Percentiles rank a stretch among this genome's conserved stretches.
These are phyloP conservation scores for Cucumis melo DNA, from an alignment of 306 rosid species.

Conservation along the genomic window DNA sequence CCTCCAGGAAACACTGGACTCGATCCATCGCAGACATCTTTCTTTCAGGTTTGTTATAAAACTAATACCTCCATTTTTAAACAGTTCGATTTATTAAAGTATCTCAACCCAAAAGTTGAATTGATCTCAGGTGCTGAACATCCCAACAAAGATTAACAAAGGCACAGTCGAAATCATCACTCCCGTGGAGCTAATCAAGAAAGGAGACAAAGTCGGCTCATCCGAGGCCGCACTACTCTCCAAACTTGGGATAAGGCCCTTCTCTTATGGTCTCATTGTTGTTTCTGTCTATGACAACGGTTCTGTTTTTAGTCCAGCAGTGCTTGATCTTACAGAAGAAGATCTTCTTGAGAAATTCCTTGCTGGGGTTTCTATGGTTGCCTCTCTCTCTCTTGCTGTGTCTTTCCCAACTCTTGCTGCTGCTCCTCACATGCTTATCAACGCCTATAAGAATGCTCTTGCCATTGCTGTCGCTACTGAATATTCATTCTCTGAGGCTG, in stretches of 20 bases:
- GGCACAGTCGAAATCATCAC: constrained; percentile 89
- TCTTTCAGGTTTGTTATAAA: constrained; percentile 57
- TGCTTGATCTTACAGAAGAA: constrained; percentile 72
- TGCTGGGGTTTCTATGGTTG: constrained; percentile 51
- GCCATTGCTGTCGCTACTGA: constrained; percentile 51
- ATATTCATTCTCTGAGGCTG: constrained; percentile 59
- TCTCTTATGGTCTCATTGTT: constrained; percentile 87
- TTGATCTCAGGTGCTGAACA: constrained; percentile 52
- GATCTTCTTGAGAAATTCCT: constrained; percentile 61
- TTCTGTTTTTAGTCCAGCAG: constrained; percentile 71
- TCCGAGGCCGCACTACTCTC: constrained; percentile 91
- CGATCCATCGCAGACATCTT: constrained; percentile 86
- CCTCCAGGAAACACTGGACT: constrained; percentile 96
- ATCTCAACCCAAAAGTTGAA: neutral
- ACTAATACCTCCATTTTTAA: neutral
- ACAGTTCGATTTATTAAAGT: neutral
- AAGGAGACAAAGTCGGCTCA: constrained; percentile 88
- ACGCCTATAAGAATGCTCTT: constrained; percentile 63
- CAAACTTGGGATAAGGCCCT: constrained; percentile 86
- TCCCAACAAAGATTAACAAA: constrained; percentile 86
- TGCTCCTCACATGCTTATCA: constrained; percentile 71
- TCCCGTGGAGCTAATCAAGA: constrained; percentile 86
- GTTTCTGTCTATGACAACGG: constrained; percentile 62
- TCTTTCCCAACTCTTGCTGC: constrained; percentile 79
- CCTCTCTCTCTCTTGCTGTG: constrained; percentile 55